Base-by-base conservation (phyloP, 208 protist genomes). In the Crithidia sp. region DNA sequence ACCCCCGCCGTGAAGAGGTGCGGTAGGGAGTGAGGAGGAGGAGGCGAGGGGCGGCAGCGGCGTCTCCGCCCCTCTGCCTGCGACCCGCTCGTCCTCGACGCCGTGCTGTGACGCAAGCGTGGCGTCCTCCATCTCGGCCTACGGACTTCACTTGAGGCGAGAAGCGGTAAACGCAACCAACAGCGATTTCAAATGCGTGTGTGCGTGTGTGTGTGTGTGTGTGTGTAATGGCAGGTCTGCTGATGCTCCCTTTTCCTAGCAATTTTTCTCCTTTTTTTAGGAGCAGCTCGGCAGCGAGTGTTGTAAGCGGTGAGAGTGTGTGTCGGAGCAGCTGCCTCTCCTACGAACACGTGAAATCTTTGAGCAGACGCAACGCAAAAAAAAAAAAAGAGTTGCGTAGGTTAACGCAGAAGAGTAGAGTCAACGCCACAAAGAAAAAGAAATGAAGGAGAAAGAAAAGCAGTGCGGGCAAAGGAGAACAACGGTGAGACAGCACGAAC, bases 381-480 rank as follows among this genome's bases (percentile, higher is more conserved):
- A 66, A 7, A 55, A 19, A 66, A 17, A 67, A 53, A 63, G 37
- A 41, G 12, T 39, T 36, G 44, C 39, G 37, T 37, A 65, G 55
- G 41, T 9, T 58, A 17, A 63, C 5, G 4, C 19, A 56, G 13
- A 10, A 56, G n/a, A 56, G 52, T 19, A 56, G 52, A 28, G 7
- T 8, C 52, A 56, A n/a, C 10, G n/a, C 14, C 14, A 28, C 28
- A 28, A 28, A 28, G 28, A 28, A 28, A 28, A 28, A 28, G 28
- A 28, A 28, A 28, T 0, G 28, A 1, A 28, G 28, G 28, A 28
- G 1, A 28, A 28, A 28, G 28, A 28, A 28, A 28, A 28, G 28
- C 28, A 28, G 28, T 28, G 28, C 28, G 28, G 28, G 28, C 1
- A 1, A 28, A 28, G 28, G 28, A 1, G 28, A 28, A 28, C 28